phyloP scores from a whole-genome alignment of 495 filamentous ascomycete species.

The Schizothecium vesticola region DNA sequence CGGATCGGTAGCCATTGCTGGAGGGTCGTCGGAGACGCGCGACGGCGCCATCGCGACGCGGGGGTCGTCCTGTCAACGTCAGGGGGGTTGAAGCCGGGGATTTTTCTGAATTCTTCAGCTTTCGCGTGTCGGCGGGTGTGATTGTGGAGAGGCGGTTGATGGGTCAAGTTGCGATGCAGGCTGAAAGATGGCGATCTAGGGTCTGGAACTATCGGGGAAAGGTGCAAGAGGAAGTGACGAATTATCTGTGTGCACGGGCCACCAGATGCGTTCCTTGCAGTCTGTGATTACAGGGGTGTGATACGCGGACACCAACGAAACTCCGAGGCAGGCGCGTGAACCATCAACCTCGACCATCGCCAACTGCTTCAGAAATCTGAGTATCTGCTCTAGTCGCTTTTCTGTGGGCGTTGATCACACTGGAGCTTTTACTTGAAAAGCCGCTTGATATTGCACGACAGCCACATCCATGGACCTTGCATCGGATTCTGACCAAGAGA shows the following conservation, averaged over 20 bases:
- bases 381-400: neutral
- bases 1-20: slow-evolving; percentile 19
- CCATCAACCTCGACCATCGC: neutral
- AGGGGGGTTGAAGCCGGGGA: neutral
- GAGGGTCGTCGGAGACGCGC: slow-evolving; percentile 6
- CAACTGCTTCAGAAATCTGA: neutral
- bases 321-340: neutral
- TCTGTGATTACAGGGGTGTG: neutral
- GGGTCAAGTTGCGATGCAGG: neutral
- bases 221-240: neutral
- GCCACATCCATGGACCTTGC: neutral
- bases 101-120: neutral
- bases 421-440: neutral
- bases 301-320: neutral
- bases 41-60: slow-evolving; percentile 8
- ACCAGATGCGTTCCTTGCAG: neutral
- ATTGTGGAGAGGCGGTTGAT: neutral
- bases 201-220: neutral
- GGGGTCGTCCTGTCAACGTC: neutral
- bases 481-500: neutral
- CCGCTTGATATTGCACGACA: neutral
- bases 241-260: neutral
- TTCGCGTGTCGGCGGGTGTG: neutral
- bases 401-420: neutral
- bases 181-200: neutral